Evolutionary conservation across 805 yeast species (phyloP), one percentile per base, ranked within the genome.

Genomic region (Metschnikowia matae): DNA sequence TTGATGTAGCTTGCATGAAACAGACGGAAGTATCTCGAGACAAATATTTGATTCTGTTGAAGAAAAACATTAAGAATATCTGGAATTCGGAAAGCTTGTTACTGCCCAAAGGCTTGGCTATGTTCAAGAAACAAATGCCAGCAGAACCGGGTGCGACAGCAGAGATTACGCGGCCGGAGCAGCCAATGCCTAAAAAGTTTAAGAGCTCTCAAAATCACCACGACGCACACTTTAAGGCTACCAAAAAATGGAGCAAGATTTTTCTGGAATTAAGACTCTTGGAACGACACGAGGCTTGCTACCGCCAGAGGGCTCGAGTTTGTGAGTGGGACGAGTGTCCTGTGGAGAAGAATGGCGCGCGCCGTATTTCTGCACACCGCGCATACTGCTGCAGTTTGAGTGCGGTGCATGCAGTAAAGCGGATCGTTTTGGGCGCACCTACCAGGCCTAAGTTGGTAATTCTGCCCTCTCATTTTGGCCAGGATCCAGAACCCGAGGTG

Each of bases 331-430:
- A 44, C 23, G 46, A 35, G 32, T 44, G 46, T 33, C 46, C 46
- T 34, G 46, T 44, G 32, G 46, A 34, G n/a, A 34, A 21, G 39
- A 6, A n/a, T 7, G 23, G 33, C 3, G 14, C 34, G 40, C 39
- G 46, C 40, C 46, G 46, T 44, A 29, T 44, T 21, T 44, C 46
- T 44, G 46, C 46, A 36, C 33, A 35, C 20, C 46, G 46, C 46
- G 46, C 46, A 15, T 44, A 44, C 33, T 44, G 46, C 13, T 36
- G 40, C 46, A 36, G 46, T 20, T 44, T 44, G 46, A 34, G 40
- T 23, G 46, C 46, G 11, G 33, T 26, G 33, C 34, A 42, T n/a
- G 26, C 38, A 6, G 20, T 42, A 38, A 42, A 33, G 31, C 38
- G 10, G 20, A 15, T 42, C 15, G 38, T 42, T n/a, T 33, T 21